phyloP scores from a whole-genome alignment of 2,329 filamentous ascomycete genomes.

The Neoscytalidium dimidiatum region DNA sequence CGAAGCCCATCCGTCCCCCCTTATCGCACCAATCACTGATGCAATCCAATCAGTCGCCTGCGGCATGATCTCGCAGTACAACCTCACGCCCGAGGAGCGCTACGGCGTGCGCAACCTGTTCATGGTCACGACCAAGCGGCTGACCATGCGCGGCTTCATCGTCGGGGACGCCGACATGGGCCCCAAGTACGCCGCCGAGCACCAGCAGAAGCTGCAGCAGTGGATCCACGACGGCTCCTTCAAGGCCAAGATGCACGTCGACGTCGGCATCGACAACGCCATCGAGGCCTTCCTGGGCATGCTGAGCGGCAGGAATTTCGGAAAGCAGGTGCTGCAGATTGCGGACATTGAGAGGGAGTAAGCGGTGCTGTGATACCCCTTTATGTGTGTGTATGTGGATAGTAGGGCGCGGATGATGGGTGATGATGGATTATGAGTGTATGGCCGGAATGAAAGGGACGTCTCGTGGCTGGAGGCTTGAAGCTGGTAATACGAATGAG shows the following conservation, averaged over 20 bases:
- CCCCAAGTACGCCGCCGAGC: constrained; percentile 66
- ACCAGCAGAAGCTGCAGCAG: constrained; percentile 72
- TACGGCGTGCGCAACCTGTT: constrained; percentile 70
- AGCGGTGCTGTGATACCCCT: neutral
- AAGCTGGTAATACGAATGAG: too few species aligned
- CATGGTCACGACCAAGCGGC: constrained; percentile 65
- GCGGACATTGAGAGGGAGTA: constrained; percentile 37
- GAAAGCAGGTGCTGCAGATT: constrained; percentile 79
- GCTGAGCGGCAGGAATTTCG: constrained; percentile 78
- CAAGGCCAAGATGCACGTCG: constrained; percentile 69
- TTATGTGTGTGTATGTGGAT: too few species aligned
- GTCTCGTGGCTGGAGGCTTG: too few species aligned
- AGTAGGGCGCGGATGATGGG: too few species aligned
- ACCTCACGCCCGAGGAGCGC: constrained; percentile 56
- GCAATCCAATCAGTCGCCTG: constrained; percentile 44
- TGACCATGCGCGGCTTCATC: constrained; percentile 77
- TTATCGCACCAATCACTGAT: too few species aligned
- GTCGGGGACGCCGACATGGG: constrained; percentile 67
- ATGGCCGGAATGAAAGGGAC: too few species aligned
- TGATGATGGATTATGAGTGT: too few species aligned
- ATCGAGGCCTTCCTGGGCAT: constrained; percentile 73
- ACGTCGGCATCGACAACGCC: constrained; percentile 76
- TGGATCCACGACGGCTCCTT: constrained; percentile 77
- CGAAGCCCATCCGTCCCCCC: too few species aligned
- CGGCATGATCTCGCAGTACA: constrained; percentile 78